These are phyloP conservation scores for Tricholoma saponaceum DNA, from an alignment of 768 basidiomycete species.

Conservation along the genomic window DNA sequence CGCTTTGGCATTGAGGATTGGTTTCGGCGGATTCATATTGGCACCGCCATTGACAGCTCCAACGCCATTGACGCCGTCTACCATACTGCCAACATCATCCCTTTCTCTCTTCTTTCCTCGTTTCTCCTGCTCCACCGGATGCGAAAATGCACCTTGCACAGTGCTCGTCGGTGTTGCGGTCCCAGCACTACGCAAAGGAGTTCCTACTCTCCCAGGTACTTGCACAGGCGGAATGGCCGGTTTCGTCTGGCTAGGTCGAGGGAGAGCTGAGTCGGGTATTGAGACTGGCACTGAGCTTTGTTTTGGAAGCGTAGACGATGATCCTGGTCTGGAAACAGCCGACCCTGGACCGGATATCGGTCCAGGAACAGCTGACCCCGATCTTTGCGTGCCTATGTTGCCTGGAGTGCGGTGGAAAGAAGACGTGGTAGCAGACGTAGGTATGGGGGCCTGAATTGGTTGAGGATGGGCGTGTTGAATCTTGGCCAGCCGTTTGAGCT, in stretches of 20 bases:
- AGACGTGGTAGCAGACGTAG: conserved; percentile 25
- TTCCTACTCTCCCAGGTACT: conserved; percentile 17
- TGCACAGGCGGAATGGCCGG: conserved; percentile 17
- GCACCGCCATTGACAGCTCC: conserved; percentile 17
- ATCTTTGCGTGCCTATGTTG: conserved; percentile 31
- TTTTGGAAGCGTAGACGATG: conserved; percentile 16
- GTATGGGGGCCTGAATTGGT: conserved; percentile 28
- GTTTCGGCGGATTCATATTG: conserved; percentile 23
- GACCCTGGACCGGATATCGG: conserved; percentile 19
- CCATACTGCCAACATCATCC: conserved; percentile 23
- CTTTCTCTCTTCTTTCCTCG: conserved; percentile 42
- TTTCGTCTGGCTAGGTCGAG: conserved; percentile 17
- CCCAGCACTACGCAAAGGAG: conserved; percentile 20
- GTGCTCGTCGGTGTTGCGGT: conserved; percentile 28
- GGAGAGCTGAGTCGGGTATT: conserved; percentile 21
- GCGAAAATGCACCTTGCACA: conserved; percentile 16
- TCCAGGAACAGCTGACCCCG: conserved; percentile 23
- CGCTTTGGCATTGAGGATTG: conserved; percentile 49
- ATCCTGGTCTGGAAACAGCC: conserved; percentile 17
- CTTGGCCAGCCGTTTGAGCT: conserved; percentile 66
- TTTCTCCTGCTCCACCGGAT: conserved; percentile 15
- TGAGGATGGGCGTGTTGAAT: conserved; percentile 35
- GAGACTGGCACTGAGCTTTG: conserved; percentile 18
- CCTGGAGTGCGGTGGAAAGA: conserved; percentile 15
- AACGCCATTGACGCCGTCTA: conserved; percentile 22